Evolutionary conservation across 345 rosid species (phyloP).

Genomic region (Zanthoxylum bungeanum): DNA sequence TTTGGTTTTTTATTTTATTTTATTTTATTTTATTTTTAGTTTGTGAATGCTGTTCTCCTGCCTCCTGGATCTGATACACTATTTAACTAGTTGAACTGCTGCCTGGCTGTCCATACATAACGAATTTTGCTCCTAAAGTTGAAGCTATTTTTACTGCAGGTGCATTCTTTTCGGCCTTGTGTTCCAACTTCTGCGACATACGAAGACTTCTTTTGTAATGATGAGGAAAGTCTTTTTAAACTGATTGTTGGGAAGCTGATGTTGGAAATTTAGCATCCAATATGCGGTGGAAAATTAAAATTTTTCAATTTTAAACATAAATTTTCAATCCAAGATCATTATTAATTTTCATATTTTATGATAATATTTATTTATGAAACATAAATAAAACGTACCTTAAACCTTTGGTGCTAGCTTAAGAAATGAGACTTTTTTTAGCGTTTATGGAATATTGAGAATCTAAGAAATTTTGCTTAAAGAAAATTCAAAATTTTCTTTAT

Average conservation of each 20-base stretch:
- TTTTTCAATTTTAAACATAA: too few species aligned
- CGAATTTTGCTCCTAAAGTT: background rate
- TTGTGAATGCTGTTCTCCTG: background rate
- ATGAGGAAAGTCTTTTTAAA: conserved; percentile 3
- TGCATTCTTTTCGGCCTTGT: conserved; percentile 64
- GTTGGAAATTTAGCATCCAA: too few species aligned
- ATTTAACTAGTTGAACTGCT: background rate
- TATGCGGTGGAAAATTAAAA: too few species aligned
- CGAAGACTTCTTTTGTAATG: conserved; percentile 68
- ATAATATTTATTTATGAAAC: too few species aligned
- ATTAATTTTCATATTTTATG: too few species aligned
- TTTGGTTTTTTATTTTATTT: background rate
- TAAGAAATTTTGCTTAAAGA: too few species aligned
- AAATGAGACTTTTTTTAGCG: too few species aligned
- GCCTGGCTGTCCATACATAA: background rate
- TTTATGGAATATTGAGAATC: too few species aligned
- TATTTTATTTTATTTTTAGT: background rate
- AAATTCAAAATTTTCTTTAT: too few species aligned
- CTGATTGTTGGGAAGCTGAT: conserved; percentile 1
- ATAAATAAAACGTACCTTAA: too few species aligned
- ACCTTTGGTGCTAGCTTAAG: too few species aligned
- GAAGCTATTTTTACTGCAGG: conserved; percentile 42
- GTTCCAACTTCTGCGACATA: conserved; percentile 72
- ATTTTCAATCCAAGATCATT: too few species aligned
- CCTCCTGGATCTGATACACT: background rate